Base-by-base conservation (phyloP, 495 filamentous ascomycete genomes). In the Polyplosphaeria fusca region DNA sequence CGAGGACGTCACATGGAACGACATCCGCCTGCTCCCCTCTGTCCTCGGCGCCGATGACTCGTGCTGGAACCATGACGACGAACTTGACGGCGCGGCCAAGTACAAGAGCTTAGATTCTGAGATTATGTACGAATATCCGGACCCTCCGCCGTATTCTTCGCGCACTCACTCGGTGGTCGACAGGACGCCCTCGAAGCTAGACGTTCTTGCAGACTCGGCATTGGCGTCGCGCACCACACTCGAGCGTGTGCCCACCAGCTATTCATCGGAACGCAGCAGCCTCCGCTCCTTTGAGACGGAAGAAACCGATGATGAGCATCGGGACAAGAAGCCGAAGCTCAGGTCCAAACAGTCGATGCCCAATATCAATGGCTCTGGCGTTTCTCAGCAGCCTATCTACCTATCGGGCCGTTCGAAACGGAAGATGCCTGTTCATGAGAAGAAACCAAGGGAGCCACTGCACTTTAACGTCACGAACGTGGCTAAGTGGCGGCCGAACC, bases 81-180 rank as follows among this genome's bases (percentile, higher is more conserved):
- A 60, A 53, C 58, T 67, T 13, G 64, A 69, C 28, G 63, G 63
- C 20, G 9, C 43, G n/a, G 28, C 46, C 35, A 56, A 56, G 23
- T 60, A 57, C 48, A 67, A 64, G 61, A 64, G 51, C 54, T 37
- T 62, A 46, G 65, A 65, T 38, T 58, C 57, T 26, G 58, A 67
- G 51, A 54, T 60, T 27, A 65, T 67, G 61, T 67, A 67, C 62
- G 61, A 65, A 38, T 65, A 61, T 52, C 58, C 58, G 58, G 58
- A 67, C 39, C 56, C 62, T 60, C 64, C 64, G 52, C 64, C 64
- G n/a, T 67, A 67, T 43, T 57, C 55, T 16, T 64, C 64, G 16
- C 60, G 64, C 40, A 66, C 58, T 62, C 63, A 62, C 63, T 52
- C 53, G 24, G 12, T 52, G 22, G 41, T 42, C 14, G 59, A 61